Evolutionary conservation across 2,329 filamentous ascomycete species (phyloP).

Genomic region (Cladosporium austrohemisphaericum): DNA sequence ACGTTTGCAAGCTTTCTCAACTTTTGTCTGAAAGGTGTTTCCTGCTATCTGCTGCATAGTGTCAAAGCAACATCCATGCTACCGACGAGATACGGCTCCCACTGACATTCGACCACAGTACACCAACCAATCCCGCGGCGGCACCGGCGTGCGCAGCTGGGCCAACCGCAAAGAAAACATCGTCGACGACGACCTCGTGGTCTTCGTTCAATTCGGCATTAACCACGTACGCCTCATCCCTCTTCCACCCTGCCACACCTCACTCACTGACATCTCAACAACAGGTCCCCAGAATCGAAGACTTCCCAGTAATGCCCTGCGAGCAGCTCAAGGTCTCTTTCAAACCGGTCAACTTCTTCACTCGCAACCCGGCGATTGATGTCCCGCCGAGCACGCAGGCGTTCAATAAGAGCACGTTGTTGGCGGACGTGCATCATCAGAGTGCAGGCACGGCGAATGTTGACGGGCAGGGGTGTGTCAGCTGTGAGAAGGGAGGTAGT

Average conservation of each 20-base stretch:
- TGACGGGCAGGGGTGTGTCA: conserved; percentile 31
- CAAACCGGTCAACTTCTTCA: conserved; percentile 58
- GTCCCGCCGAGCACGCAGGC: conserved; percentile 50
- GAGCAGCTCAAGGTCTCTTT: conserved; percentile 56
- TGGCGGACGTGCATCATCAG: conserved; percentile 33
- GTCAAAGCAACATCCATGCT: too few species aligned
- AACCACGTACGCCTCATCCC: conserved; percentile 42
- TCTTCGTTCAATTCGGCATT: conserved; percentile 56
- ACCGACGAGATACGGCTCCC: too few species aligned
- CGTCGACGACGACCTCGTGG: conserved; percentile 54
- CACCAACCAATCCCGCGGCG: conserved; percentile 56
- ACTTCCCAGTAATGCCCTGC: conserved; percentile 58
- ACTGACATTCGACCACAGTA: conserved; percentile 41
- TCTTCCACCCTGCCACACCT: neutral
- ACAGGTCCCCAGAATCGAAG: conserved; percentile 50
- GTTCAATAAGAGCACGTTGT: conserved; percentile 42
- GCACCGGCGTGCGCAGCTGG: conserved; percentile 47
- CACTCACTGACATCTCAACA: conserved; percentile 8
- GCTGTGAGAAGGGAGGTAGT: conserved; percentile 5
- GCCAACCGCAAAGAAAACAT: conserved; percentile 52
- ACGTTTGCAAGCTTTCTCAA: too few species aligned
- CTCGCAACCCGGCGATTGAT: conserved; percentile 56
- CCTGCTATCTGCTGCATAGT: neutral
- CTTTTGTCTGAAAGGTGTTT: too few species aligned
- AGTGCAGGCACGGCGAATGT: conserved; percentile 33